Percentiles rank a stretch among this genome's conserved stretches.
These are phyloP conservation scores for Cubamyces lactineus DNA, from an alignment of 768 basidiomycete species.

Conservation along the genomic window DNA sequence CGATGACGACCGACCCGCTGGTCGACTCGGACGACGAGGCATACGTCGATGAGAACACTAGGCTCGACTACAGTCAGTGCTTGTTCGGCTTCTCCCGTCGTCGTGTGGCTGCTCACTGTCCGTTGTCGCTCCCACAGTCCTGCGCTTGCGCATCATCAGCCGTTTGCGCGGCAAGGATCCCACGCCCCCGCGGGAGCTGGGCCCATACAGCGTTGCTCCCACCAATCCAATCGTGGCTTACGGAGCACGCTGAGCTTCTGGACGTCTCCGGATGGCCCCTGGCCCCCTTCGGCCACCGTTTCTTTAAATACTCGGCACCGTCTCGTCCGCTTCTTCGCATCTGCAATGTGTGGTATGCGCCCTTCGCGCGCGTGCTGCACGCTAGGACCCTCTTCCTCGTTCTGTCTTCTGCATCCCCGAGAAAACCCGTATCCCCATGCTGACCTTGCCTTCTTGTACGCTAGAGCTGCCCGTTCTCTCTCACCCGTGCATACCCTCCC, in stretches of 20 bases:
- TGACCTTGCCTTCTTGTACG: neutral
- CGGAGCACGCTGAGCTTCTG: slow-evolving; percentile 17
- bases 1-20: slow-evolving; percentile 70
- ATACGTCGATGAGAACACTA: slow-evolving; percentile 61
- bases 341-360: neutral
- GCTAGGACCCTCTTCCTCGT: neutral
- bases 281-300: slow-evolving; percentile 3
- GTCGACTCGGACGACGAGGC: slow-evolving; percentile 81
- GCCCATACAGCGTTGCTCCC: slow-evolving; percentile 17
- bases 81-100: slow-evolving; percentile 12
- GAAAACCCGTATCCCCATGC: neutral
- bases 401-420: neutral
- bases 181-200: slow-evolving; percentile 51
- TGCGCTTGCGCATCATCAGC: slow-evolving; percentile 63
- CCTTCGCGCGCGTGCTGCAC: neutral
- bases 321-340: neutral
- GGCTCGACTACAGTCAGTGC: slow-evolving; percentile 66
- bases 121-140: slow-evolving; percentile 43
- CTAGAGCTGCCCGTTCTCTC: neutral
- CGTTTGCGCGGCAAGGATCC: slow-evolving; percentile 59
- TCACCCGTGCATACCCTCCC: slow-evolving; percentile 2
- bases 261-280: neutral
- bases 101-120: slow-evolving; percentile 6
- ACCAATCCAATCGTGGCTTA: slow-evolving; percentile 17
- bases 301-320: neutral